Evolutionary conservation across 768 basidiomycete species (phyloP).

Genomic region (Mycena amicta): DNA sequence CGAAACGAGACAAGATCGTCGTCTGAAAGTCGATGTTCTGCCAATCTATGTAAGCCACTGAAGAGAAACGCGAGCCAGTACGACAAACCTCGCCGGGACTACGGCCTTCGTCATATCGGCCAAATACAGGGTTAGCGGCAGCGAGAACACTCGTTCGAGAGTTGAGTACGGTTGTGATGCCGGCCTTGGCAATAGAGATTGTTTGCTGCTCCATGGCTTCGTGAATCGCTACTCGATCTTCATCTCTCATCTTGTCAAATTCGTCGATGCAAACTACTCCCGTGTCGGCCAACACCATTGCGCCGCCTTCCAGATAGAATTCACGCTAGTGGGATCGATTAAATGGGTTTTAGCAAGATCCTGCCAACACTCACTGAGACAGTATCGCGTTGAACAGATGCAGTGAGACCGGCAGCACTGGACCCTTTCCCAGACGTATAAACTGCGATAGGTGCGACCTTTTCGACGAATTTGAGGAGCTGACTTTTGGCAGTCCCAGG

Average conservation of each 20-base stretch:
- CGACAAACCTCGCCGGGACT: conserved; percentile 87
- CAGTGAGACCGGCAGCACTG: conserved; percentile 97
- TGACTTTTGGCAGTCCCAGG: conserved; percentile 99
- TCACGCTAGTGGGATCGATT: conserved; percentile 68
- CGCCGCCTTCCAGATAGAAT: conserved; percentile 98
- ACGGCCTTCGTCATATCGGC: conserved; percentile 94
- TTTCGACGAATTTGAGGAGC: conserved; percentile 97
- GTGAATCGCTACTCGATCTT: conserved; percentile 98
- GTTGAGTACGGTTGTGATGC: conserved; percentile 97
- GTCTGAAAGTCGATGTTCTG: conserved; percentile 98
- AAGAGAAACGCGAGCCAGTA: not conserved
- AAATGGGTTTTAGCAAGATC: not conserved
- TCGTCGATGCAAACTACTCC: conserved; percentile 99
- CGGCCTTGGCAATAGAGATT: conserved; percentile 98
- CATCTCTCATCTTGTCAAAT: conserved; percentile 99
- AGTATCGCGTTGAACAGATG: conserved; percentile 93
- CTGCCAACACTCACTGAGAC: conserved; percentile 66
- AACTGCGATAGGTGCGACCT: conserved; percentile 97
- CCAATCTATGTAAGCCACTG: not conserved
- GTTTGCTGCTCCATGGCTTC: conserved; percentile 99
- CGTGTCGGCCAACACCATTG: conserved; percentile 98
- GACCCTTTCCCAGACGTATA: conserved; percentile 99
- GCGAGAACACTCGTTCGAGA: conserved; percentile 95
- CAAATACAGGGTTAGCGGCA: conserved; percentile 97
- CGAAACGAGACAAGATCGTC: conserved; percentile 96